Evolutionary conservation across 2,329 filamentous ascomycete genomes (phyloP).

Genomic region (Calonectria pseudoreteaudii): DNA sequence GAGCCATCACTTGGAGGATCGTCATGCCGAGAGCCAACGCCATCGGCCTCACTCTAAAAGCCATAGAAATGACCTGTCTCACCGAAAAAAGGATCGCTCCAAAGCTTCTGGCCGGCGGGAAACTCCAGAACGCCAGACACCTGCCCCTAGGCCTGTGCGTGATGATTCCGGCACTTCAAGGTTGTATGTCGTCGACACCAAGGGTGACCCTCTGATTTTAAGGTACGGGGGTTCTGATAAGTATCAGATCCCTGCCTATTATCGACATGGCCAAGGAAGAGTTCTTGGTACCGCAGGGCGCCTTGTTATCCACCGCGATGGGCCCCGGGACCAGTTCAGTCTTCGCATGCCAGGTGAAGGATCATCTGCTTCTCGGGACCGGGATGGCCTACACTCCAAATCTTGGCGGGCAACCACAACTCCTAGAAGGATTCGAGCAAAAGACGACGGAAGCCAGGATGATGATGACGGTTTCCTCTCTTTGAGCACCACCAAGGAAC

Average conservation of each 20-base stretch:
- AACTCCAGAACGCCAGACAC: slow-evolving; percentile 19
- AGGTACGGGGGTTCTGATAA: slow-evolving; percentile 80
- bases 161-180: slow-evolving; percentile 35
- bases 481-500: slow-evolving; percentile 57
- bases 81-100: slow-evolving; percentile 24
- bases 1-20: slow-evolving; percentile 35
- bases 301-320: slow-evolving; percentile 75
- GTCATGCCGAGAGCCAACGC: slow-evolving; percentile 30
- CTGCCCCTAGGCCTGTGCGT: slow-evolving; percentile 9
- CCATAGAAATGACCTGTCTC: slow-evolving; percentile 31
- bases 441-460: slow-evolving; percentile 35
- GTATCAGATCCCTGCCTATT: slow-evolving; percentile 78
- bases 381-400: slow-evolving; percentile 61
- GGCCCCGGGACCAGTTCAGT: slow-evolving; percentile 67
- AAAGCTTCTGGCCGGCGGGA: slow-evolving; percentile 13
- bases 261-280: slow-evolving; percentile 74
- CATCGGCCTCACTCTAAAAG: slow-evolving; percentile 32
- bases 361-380: slow-evolving; percentile 48
- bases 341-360: slow-evolving; percentile 59
- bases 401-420: slow-evolving; percentile 52
- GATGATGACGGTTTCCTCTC: slow-evolving; percentile 61
- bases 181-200: slow-evolving; percentile 74
- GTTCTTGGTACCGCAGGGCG: slow-evolving; percentile 74
- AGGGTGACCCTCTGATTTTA: slow-evolving; percentile 81
- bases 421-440: slow-evolving; percentile 54